Base-by-base conservation (phyloP, 2,329 filamentous ascomycete species). In the Talaromyces sp. region DNA sequence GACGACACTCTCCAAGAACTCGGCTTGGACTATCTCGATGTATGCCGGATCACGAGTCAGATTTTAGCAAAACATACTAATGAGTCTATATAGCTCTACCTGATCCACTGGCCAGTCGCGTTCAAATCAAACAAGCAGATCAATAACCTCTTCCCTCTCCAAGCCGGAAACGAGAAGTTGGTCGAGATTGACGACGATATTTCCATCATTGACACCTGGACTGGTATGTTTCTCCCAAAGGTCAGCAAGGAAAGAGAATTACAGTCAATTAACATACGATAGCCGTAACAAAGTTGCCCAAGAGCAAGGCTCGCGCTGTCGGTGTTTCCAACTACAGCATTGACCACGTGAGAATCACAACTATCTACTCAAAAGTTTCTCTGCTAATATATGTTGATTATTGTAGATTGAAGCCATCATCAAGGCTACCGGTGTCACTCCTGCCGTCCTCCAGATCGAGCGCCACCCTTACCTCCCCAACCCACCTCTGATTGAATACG, bases 401-500 rank as follows among this genome's bases (percentile, higher is more conserved):
- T 2, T 13, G 6, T 43, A 76, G 78, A 76, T 88, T 70, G 81
- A 88, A 71, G 79, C 81, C 59, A 72, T 88, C 70, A 82, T 86
- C 75, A 80, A 83, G 45, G 85, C 77, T 60, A 78, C 76, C n/a
- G 76, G 76, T 48, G 83, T 91, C 69, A 78, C 86, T 1, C 88
- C 88, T 1, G 85, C 85, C 1, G 83, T 84, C 69, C 90, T 90
- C 76, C 88, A 90, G 77, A 86, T 90, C 68, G 88, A 90, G 74
- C 86, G 86, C 60, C 87, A 90, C 74, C 87, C 88, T 1, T 89
- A 88, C 70, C 81, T 90, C 11, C 88, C 89, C 73, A 88, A 86
- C 72, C 77, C 78, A 1, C 79, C 84, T 19, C 77, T 91, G 33
- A 75, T 88, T 8, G 78, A 82, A 14, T 87, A 83, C 75, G 87